Evolutionary conservation across 2,329 filamentous ascomycete species (phyloP), one percentile per base, ranked within the genome.

Genomic region (Scedosporium dehoogii): DNA sequence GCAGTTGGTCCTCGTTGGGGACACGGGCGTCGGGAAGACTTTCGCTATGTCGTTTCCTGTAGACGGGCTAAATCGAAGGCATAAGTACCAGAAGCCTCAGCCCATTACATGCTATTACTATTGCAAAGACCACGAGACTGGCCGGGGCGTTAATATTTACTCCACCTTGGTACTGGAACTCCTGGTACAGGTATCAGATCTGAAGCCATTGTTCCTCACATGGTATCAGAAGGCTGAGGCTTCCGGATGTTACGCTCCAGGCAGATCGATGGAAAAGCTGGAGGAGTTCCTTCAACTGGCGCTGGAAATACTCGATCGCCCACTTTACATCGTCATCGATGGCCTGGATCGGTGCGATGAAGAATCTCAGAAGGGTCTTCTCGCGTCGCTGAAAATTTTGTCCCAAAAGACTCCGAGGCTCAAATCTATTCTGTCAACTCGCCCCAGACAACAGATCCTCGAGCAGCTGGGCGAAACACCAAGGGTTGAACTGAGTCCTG

Each of bases 41-140:
- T 62, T 67, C n/a, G 44, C 62, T 12, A 67, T 69, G 65, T 42
- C 63, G 6, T 68, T 65, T 57, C 59, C 66, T 42, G 38, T 65
- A 23, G 64, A 67, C 44, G 48, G 60, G 61, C 63, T 68, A 23
- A 44, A 60, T 21, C 62, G 60, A 61, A 56, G 64, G 51, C 65
- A 41, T 53, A 58, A 62, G 62, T 59, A 63, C 12, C 63, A 62
- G 57, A 29, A 65, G 16, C 64, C 66, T 21, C 61, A 63, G 48
- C 64, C 68, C 48, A 69, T 68, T 58, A 51, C 71, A 51, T 70
- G 67, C 64, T 70, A 68, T 62, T 67, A 70, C 63, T 72, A 71
- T 64, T 71, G 69, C 60, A 67, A 61, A 38, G 62, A 68, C 56
- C 62, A 67, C 38, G 65, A 67, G 51, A 69, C 67, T 38, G 67